A percentile compares a stretch with the other conserved stretches of the same genome.
phyloP scores from a whole-genome alignment of 176 grass and related monocot species.

The Rhynchospora pubera region DNA sequence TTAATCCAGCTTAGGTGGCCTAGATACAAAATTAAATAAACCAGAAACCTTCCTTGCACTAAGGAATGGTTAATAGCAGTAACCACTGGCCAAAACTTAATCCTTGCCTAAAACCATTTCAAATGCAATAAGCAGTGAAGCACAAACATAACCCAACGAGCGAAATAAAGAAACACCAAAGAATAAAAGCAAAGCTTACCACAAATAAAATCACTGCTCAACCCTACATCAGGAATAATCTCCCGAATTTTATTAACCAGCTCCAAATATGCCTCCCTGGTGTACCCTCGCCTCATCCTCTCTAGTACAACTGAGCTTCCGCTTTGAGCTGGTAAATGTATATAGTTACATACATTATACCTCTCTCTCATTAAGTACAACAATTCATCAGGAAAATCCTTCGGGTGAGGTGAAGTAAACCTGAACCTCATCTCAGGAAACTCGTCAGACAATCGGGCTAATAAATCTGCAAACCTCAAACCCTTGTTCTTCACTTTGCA shows the following conservation, averaged over 20 bases:
- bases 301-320: constrained; percentile 72
- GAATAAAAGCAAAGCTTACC: constrained; percentile 39
- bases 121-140: not conserved
- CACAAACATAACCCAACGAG: not conserved
- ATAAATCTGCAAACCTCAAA: constrained; percentile 78
- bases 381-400: constrained; percentile 84
- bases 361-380: constrained; percentile 85
- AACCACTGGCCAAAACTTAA: too few relatives aligned
- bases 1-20: not conserved
- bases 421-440: constrained; percentile 94
- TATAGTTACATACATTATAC: constrained; percentile 85
- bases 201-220: constrained; percentile 96
- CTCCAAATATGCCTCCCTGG: constrained; percentile 86
- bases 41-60: not conserved
- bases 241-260: constrained; percentile 80
- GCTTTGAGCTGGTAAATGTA: constrained; percentile 92
- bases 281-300: constrained; percentile 84
- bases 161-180: not conserved
- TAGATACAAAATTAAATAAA: not conserved
- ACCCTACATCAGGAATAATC: constrained; percentile 75
- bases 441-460: constrained; percentile 64
- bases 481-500: constrained; percentile 23
- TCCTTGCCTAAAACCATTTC: not conserved
- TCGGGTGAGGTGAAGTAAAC: constrained; percentile 94
- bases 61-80: not conserved